A percentile compares a stretch with the other conserved stretches of the same genome.
Conservation (phyloP, 352 stramenopile genomes). For the Pythium brachiatum region DNA sequence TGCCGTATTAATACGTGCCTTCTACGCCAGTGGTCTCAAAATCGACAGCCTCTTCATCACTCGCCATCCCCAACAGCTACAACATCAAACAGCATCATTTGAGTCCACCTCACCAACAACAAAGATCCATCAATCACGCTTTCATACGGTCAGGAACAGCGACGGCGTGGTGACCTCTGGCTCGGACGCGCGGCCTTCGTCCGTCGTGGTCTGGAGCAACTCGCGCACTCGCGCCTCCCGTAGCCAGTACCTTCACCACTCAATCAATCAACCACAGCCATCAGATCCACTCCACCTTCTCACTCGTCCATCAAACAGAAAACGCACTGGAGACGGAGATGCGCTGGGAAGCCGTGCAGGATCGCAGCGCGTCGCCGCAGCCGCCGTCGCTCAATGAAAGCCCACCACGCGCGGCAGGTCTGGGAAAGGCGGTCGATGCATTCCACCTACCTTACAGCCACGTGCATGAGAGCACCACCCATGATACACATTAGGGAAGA, state of each 20-base stretch:
- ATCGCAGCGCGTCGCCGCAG: constrained; percentile 13
- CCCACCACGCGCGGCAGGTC: neutral
- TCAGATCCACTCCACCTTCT: neutral
- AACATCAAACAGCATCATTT: neutral
- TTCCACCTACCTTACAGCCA: constrained; percentile 16
- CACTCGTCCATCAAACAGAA: neutral
- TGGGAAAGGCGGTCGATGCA: constrained; percentile 8
- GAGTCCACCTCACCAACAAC: neutral
- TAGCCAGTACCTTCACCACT: constrained; percentile 15
- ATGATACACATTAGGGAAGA: neutral
- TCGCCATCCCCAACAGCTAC: constrained; percentile 44
- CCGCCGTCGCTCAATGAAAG: constrained; percentile 7
- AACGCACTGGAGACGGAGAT: constrained; percentile 2
- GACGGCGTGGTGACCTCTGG: constrained; percentile 1
- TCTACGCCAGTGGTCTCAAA: constrained; percentile 60
- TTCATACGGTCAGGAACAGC: constrained; percentile 16
- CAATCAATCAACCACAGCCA: neutral
- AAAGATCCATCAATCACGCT: neutral
- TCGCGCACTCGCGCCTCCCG: constrained; percentile 11
- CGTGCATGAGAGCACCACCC: neutral
- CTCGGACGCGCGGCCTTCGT: constrained; percentile 29
- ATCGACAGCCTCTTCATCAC: constrained; percentile 30
- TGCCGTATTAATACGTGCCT: too few relatives aligned
- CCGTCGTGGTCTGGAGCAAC: constrained; percentile 19
- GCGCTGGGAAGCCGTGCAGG: constrained; percentile 9